Conservation (phyloP, 1,139 yeast genomes). For the Pneumocystis oryctolagi region DNA sequence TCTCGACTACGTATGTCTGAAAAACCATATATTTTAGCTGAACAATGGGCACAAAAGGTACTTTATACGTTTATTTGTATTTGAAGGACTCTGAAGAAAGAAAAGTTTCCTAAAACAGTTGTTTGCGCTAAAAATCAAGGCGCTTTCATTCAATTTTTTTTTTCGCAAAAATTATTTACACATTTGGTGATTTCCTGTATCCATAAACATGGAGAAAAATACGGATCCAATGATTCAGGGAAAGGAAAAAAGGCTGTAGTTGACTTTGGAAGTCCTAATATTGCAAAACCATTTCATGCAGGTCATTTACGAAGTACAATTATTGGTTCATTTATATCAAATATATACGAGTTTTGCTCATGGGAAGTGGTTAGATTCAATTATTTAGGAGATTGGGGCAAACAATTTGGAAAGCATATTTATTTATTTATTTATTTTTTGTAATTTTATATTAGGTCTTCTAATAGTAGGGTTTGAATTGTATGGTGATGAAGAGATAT, state of each 20-base stretch:
- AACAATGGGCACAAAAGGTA: conserved; percentile 51
- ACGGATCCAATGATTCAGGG: conserved; percentile 69
- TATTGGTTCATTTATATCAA: conserved; percentile 91
- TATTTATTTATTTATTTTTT: background rate
- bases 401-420: conserved; percentile 67
- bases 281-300: conserved; percentile 98
- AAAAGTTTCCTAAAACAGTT: conserved; percentile 57
- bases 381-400: conserved; percentile 98
- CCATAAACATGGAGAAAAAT: conserved; percentile 42
- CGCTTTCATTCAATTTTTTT: conserved; percentile 80
- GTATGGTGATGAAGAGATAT: conserved; percentile 66
- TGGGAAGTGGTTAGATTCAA: conserved; percentile 83
- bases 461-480: conserved; percentile 82
- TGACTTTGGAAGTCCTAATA: conserved; percentile 94
- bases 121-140: conserved; percentile 43
- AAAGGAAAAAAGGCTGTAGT: conserved; percentile 56
- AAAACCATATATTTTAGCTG: conserved; percentile 71
- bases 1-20: conserved; percentile 88
- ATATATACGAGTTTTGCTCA: conserved; percentile 77
- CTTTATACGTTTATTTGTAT: conserved; percentile 16
- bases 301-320: conserved; percentile 97
- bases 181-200: conserved; percentile 59
- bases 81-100: conserved; percentile 30
- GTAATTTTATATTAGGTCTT: conserved; percentile 7
- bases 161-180: conserved; percentile 49